phyloP scores from a whole-genome alignment of 2,329 filamentous ascomycete species.

The Colletotrichum agaves region DNA sequence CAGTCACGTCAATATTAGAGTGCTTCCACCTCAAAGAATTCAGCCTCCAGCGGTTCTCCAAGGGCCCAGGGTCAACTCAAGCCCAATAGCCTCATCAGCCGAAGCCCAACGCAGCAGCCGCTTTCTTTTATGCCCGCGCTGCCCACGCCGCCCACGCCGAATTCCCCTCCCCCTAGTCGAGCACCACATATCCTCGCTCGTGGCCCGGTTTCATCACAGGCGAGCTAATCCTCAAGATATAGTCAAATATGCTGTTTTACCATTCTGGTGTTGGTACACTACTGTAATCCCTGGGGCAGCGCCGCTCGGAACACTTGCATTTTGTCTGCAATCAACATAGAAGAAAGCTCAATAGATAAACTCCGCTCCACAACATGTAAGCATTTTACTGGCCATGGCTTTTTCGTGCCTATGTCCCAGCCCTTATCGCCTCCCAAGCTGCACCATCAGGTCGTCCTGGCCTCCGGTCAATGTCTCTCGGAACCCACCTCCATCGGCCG shows the following conservation, averaged over 20 bases:
- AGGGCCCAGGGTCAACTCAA: too few species aligned
- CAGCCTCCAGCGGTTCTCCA: too few species aligned
- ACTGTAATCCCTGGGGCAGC: rapidly evolving
- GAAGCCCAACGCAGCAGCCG: too few species aligned
- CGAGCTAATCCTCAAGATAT: not conserved
- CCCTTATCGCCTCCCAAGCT: conserved; percentile 33
- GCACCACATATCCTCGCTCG: not conserved
- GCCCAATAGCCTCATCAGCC: too few species aligned
- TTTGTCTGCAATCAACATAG: too few species aligned
- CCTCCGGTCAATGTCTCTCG: conserved; percentile 31
- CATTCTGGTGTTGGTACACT: not conserved
- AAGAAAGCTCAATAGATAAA: too few species aligned
- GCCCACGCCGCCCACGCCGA: too few species aligned
- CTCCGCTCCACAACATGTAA: too few species aligned
- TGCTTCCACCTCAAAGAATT: too few species aligned
- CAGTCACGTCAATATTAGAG: too few species aligned
- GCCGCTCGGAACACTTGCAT: not conserved
- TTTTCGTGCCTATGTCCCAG: not conserved
- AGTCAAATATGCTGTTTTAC: not conserved
- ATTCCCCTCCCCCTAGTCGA: rapidly evolving
- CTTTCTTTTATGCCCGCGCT: too few species aligned
- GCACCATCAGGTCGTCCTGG: conserved; percentile 40
- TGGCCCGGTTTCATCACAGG: not conserved
- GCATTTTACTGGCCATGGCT: not conserved
- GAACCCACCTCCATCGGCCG: conserved; percentile 2